phyloP scores from a whole-genome alignment of 2,329 filamentous ascomycete genomes.

The Fusarium mangiferae region DNA sequence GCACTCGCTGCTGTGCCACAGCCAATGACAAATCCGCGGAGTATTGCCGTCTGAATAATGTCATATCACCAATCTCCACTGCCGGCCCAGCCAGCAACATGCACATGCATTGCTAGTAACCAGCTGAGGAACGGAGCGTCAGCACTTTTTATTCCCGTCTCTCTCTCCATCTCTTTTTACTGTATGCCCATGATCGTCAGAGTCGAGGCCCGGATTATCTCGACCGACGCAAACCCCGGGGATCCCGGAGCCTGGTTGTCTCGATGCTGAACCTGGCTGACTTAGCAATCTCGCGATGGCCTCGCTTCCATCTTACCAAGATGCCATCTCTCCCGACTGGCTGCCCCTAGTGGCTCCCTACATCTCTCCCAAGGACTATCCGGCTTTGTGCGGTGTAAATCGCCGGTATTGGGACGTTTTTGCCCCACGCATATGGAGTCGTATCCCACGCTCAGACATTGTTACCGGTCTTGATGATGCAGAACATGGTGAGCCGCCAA shows the following conservation, averaged over 20 bases:
- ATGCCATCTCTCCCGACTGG: constrained; percentile 62
- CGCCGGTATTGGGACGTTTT: constrained; percentile 60
- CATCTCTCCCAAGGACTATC: constrained; percentile 54
- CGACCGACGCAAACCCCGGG: neutral
- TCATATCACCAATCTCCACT: constrained; percentile 7
- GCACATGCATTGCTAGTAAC: neutral
- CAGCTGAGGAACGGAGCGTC: constrained; percentile 23
- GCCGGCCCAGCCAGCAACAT: neutral
- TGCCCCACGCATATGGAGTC: constrained; percentile 63
- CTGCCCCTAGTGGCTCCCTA: constrained; percentile 59
- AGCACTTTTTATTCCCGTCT: neutral
- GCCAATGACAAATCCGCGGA: neutral
- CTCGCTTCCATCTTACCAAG: constrained; percentile 63
- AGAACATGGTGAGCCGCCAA: constrained; percentile 54
- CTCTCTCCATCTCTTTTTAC: neutral
- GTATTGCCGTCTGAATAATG: neutral
- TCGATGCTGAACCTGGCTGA: neutral
- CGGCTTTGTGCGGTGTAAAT: constrained; percentile 60
- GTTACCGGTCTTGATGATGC: constrained; percentile 55
- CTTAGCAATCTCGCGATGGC: constrained; percentile 38
- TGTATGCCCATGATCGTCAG: neutral
- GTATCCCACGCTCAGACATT: constrained; percentile 56
- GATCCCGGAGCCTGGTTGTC: neutral
- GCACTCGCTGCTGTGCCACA: neutral
- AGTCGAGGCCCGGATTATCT: neutral